Evolutionary conservation across 306 rosid species (phyloP), one percentile per base, ranked within the genome.

Genomic region (Pterocarpus macrocarpus): DNA sequence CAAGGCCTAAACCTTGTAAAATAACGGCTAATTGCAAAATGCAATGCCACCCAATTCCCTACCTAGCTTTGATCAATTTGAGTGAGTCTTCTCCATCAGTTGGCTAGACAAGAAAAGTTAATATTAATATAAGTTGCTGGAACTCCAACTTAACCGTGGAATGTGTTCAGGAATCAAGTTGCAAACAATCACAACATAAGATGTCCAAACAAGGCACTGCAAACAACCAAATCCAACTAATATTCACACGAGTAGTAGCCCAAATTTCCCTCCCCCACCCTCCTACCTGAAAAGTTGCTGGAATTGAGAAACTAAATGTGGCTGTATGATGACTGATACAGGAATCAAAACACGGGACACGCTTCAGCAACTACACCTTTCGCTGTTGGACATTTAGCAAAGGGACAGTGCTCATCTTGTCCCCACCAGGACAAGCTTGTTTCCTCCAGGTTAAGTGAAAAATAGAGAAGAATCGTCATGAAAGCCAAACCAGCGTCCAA

Each of bases 401-500:
- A 77, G 0, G 61, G 61, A 62, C 94, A 92, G n/a, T 89, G 93
- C 34, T 90, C 93, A 5, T 30, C 56, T 1, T 82, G 12, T 7
- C 92, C 95, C 95, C 95, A 89, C 94, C 95, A 90, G 0, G 71
- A 0, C 13, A 90, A 0, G 53, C 71, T 45, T 43, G 2, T 82
- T 1, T 36, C 73, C 13, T 68, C 50, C 84, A 73, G 64, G n/a
- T 77, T 80, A 28, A 92, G 12, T 35, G 83, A 4, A 69, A 90
- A 88, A 69, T 85, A 86, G 12, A 90, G 66, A 76, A 90, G 73
- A 75, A 88, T 85, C n/a, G 84, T 84, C 88, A 88, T 86, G 85
- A 89, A 88, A 73, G 95, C 95, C 84, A 89, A 79, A 36, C 97
- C 95, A 39, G 92, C 95, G 50, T 92, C 97, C 66, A 92, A 41